Conservation (phyloP, 176 grass and related monocot genomes). For the maize (Zea mays) region DNA sequence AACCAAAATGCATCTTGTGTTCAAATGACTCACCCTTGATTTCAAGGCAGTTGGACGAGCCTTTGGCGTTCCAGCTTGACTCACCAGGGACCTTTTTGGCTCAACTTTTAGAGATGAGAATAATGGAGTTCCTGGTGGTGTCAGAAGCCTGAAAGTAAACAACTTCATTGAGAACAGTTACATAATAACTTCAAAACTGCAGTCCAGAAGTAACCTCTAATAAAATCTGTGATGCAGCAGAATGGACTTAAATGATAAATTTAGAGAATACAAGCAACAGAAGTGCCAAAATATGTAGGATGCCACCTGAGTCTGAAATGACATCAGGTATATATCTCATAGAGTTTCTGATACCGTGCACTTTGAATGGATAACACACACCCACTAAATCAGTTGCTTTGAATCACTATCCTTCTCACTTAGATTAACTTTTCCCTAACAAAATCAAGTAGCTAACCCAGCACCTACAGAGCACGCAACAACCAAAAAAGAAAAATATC, state of each 20-base stretch:
- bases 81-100: constrained; percentile 66
- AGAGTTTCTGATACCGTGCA: neutral
- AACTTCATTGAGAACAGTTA: constrained; percentile 31
- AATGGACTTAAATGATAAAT: constrained; percentile 17
- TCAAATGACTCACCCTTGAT: constrained; percentile 72
- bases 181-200: constrained; percentile 5
- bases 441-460: constrained; percentile 26
- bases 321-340: constrained; percentile 1
- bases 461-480: constrained; percentile 9
- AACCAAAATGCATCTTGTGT: constrained; percentile 4
- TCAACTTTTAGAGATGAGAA: constrained; percentile 74
- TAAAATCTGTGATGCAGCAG: constrained; percentile 9
- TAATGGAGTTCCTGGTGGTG: constrained; percentile 88
- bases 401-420: neutral
- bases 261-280: constrained; percentile 6
- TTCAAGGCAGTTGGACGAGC: constrained; percentile 69
- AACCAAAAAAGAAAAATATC: constrained; percentile 28
- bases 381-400: constrained; percentile 5
- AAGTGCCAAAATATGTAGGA: constrained; percentile 16
- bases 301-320: neutral
- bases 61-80: constrained; percentile 79
- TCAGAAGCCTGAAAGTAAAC: constrained; percentile 83
- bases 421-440: neutral
- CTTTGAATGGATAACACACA: constrained; percentile 13
- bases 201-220: neutral